A percentile compares a stretch with the other conserved stretches of the same genome.
Conservation (phyloP, 2,329 filamentous ascomycete genomes). For the Didymella keratinophila region DNA sequence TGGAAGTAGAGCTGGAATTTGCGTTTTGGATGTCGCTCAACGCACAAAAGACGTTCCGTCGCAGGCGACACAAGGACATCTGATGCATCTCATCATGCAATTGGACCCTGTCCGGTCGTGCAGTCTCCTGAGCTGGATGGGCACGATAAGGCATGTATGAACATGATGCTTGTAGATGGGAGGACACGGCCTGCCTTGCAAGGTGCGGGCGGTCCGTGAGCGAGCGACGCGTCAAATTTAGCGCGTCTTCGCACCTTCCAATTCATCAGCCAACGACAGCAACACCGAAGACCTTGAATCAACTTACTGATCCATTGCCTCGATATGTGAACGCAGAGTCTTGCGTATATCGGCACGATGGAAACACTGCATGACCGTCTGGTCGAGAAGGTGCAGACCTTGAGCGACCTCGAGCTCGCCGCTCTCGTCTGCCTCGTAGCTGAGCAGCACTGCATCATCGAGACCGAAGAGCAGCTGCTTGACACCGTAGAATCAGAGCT, state of each 20-base stretch:
- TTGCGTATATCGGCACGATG: constrained; percentile 2
- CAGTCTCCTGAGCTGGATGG: not conserved
- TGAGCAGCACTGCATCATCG: constrained; percentile 87
- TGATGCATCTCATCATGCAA: not conserved
- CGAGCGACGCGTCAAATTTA: not conserved
- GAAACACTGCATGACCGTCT: constrained; percentile 34
- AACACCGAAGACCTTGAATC: not conserved
- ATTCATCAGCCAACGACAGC: not conserved
- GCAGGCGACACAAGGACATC: not conserved
- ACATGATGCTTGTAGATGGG: not conserved
- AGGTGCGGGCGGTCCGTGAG: not conserved
- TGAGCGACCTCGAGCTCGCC: constrained; percentile 89
- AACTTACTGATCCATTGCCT: not conserved
- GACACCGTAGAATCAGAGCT: constrained; percentile 78
- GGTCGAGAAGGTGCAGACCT: constrained; percentile 73
- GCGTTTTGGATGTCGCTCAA: not conserved
- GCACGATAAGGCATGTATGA: not conserved
- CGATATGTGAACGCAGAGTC: not conserved
- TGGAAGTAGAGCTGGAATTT: not conserved
- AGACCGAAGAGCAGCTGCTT: constrained; percentile 69
- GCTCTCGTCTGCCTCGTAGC: constrained; percentile 80
- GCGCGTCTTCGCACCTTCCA: constrained; percentile 1
- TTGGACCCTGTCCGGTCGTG: not conserved
- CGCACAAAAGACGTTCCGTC: not conserved
- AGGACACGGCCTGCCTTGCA: not conserved